These are phyloP conservation scores for Xylaria hypoxylon DNA, from an alignment of 2,329 filamentous ascomycete species.

Conservation along the genomic window DNA sequence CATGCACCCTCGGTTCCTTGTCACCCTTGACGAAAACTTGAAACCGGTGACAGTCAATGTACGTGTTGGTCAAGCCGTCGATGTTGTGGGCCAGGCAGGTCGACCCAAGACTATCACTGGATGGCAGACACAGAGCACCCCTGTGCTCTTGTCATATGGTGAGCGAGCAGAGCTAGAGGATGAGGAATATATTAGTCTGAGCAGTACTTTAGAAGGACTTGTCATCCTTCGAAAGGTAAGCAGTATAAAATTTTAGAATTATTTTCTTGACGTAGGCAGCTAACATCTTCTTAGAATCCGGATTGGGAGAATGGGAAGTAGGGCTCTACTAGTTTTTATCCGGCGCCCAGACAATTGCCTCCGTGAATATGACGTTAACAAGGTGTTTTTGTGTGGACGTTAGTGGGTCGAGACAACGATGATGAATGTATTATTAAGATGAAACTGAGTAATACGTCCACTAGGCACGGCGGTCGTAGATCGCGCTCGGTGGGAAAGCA, in stretches of 20 bases:
- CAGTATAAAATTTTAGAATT: not conserved
- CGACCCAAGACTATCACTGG: conserved; percentile 98
- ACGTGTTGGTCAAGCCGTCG: conserved; percentile 95
- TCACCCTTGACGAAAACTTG: conserved; percentile 94
- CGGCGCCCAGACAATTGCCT: not conserved
- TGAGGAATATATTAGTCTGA: conserved; percentile 94
- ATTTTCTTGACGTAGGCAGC: not conserved
- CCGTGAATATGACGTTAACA: not conserved
- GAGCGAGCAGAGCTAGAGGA: conserved; percentile 97
- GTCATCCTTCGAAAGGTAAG: conserved; percentile 97
- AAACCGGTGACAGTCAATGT: conserved; percentile 96
- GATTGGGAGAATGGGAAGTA: conserved; percentile 66
- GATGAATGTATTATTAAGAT: conserved; percentile 46
- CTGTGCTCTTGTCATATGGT: conserved; percentile 91
- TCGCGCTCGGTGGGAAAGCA: conserved; percentile 1
- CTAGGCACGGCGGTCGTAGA: conserved; percentile 29
- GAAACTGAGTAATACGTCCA: conserved; percentile 30
- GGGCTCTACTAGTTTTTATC: not conserved
- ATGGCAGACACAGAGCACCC: conserved; percentile 99
- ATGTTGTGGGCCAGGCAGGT: conserved; percentile 96
- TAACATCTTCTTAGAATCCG: conserved; percentile 58
- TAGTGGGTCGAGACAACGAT: conserved; percentile 10
- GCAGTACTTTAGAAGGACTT: conserved; percentile 90
- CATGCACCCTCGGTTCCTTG: conserved; percentile 95
- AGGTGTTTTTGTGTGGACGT: not conserved